Percentiles rank a stretch among this genome's conserved stretches.
Conservation (phyloP, 2,329 filamentous ascomycete genomes). For the Colletotrichum magnum region DNA sequence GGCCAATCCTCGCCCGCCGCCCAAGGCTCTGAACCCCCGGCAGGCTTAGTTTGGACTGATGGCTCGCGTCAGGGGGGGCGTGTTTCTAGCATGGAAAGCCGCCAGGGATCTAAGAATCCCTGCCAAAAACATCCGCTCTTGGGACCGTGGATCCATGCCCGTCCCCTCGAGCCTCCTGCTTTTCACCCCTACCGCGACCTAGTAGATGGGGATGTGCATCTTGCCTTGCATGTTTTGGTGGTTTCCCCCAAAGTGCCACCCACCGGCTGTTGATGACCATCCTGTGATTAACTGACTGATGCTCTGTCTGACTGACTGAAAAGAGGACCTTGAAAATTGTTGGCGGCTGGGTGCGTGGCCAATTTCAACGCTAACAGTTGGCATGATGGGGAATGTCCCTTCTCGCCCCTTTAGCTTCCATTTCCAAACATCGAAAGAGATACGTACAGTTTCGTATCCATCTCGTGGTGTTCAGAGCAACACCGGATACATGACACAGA, state of each 20-base stretch:
- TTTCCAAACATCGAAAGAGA: neutral
- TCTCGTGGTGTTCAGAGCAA: neutral
- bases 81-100: slow-evolving; percentile 8
- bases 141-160: slow-evolving; percentile 26
- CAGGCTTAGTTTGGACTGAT: slow-evolving; percentile 20
- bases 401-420: slow-evolving; percentile 3
- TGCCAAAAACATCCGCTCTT: slow-evolving; percentile 22
- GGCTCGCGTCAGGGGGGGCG: slow-evolving; percentile 20
- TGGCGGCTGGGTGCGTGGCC: slow-evolving; percentile 39
- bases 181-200: neutral
- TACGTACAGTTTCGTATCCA: no score
- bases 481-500: neutral
- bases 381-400: neutral
- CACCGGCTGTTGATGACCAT: slow-evolving; percentile 22
- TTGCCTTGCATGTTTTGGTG: slow-evolving; percentile 40
- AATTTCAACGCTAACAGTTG: slow-evolving; percentile 37
- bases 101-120: slow-evolving; percentile 22
- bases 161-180: slow-evolving; percentile 19
- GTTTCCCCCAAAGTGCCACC: slow-evolving; percentile 40
- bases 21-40: neutral
- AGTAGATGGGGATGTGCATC: slow-evolving; percentile 38
- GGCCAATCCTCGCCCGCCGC: slow-evolving; percentile 12
- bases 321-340: slow-evolving; percentile 42
- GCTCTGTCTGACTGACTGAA: slow-evolving; percentile 18
- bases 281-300: slow-evolving; percentile 16